A percentile compares a stretch with the other conserved stretches of the same genome.
Evolutionary conservation across 768 basidiomycete genomes (phyloP).

Genomic region (Boletus bicolor): DNA sequence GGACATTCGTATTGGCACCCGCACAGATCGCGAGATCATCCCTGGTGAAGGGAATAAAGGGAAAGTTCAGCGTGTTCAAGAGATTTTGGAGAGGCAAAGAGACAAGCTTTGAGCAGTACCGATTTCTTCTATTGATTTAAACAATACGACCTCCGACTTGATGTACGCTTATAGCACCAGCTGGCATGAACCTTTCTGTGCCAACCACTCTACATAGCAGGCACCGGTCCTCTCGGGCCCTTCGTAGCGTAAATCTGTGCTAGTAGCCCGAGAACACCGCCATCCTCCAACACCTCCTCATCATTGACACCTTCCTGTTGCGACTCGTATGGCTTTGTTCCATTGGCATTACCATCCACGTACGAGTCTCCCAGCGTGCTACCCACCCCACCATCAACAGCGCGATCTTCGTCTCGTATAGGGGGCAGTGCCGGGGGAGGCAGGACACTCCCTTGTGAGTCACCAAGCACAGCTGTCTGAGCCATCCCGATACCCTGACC

Average conservation of each 20-base stretch:
- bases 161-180: background rate
- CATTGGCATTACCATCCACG: slow-evolving; percentile 58
- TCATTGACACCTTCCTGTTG: slow-evolving; percentile 53
- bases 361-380: slow-evolving; percentile 67
- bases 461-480: slow-evolving; percentile 70
- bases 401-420: slow-evolving; percentile 47
- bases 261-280: slow-evolving; percentile 79
- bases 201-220: slow-evolving; percentile 37
- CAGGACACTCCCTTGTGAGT: slow-evolving; percentile 61
- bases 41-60: slow-evolving; percentile 70
- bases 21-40: slow-evolving; percentile 62
- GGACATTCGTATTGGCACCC: slow-evolving; percentile 93
- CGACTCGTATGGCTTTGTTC: slow-evolving; percentile 35
- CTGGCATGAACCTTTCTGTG: no score
- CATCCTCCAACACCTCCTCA: slow-evolving; percentile 69
- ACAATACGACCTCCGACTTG: background rate
- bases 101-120: background rate
- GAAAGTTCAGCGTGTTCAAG: slow-evolving; percentile 80
- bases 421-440: slow-evolving; percentile 8
- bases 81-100: slow-evolving; percentile 54
- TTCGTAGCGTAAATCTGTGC: slow-evolving; percentile 80
- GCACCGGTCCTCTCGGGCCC: slow-evolving; percentile 43
- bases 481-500: slow-evolving; percentile 48
- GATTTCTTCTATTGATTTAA: background rate
- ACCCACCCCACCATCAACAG: slow-evolving; percentile 52